Evolutionary conservation across 2,329 filamentous ascomycete genomes (phyloP).

Genomic region (Epichloe scottii): DNA sequence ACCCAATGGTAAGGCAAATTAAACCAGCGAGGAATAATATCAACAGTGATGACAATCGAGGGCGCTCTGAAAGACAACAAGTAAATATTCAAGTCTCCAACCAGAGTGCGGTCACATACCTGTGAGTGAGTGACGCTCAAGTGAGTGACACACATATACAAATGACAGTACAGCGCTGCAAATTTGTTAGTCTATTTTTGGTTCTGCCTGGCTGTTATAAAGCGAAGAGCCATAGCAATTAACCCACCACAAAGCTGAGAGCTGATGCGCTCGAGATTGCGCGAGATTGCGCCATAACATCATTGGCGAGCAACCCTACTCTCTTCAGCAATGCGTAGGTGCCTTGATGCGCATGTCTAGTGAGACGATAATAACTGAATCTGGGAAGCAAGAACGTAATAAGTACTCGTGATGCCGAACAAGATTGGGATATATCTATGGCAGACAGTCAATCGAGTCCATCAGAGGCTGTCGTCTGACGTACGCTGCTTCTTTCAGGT

Average conservation of each 20-base stretch:
- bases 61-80: slow-evolving; percentile 28
- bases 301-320: background rate
- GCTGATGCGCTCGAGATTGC: slow-evolving; percentile 5
- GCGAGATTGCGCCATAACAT: slow-evolving; percentile 8
- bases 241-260: slow-evolving; percentile 8
- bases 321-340: background rate
- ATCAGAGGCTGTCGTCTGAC: background rate
- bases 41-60: slow-evolving; percentile 34
- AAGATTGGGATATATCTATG: too few species aligned
- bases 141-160: slow-evolving; percentile 32
- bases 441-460: too few species aligned
- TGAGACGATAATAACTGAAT: background rate
- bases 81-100: background rate
- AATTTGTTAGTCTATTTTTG: background rate
- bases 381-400: background rate
- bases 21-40: slow-evolving; percentile 33
- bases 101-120: slow-evolving; percentile 20
- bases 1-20: slow-evolving; percentile 28
- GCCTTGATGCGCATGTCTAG: background rate
- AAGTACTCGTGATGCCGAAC: background rate
- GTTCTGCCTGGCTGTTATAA: background rate
- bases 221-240: background rate
- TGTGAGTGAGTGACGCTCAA: slow-evolving; percentile 36
- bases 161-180: slow-evolving; percentile 34
- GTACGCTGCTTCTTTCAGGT: background rate